Evolutionary conservation across 2,329 filamentous ascomycete genomes (phyloP).

Genomic region (Hypoxylon sp.): DNA sequence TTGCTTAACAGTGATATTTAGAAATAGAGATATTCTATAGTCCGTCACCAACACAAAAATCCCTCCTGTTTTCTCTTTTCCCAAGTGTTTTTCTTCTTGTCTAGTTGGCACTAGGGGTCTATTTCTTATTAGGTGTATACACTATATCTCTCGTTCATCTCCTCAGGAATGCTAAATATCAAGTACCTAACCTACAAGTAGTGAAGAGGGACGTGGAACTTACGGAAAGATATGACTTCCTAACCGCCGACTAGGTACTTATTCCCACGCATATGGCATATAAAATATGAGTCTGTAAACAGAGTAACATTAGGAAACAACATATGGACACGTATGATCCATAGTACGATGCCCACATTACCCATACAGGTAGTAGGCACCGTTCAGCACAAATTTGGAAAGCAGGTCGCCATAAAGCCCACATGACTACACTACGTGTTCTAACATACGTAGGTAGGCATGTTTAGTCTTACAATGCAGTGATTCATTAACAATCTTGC

Average conservation of each 20-base stretch:
- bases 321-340: constrained; percentile 29
- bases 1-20: neutral
- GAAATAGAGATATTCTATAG: constrained; percentile 1
- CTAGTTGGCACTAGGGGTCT: neutral
- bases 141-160: too few species aligned
- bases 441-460: constrained; percentile 3
- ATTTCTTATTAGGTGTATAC: too few species aligned
- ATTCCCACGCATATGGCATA: constrained; percentile 15
- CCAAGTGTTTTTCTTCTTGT: too few species aligned
- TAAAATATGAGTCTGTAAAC: constrained; percentile 24
- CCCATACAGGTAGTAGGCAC: too few species aligned
- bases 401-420: constrained; percentile 11
- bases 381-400: constrained; percentile 5
- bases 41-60: too few species aligned
- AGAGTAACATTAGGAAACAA: constrained; percentile 32
- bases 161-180: too few species aligned
- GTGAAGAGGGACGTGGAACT: neutral
- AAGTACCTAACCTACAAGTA: too few species aligned
- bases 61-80: too few species aligned
- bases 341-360: constrained; percentile 21
- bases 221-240: constrained; percentile 8
- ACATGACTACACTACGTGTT: constrained; percentile 16
- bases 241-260: constrained; percentile 5
- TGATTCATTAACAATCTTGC: constrained; percentile 24
- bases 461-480: constrained; percentile 9